These are phyloP conservation scores for Boletus sp. DNA, from an alignment of 768 basidiomycete species.

Conservation along the genomic window DNA sequence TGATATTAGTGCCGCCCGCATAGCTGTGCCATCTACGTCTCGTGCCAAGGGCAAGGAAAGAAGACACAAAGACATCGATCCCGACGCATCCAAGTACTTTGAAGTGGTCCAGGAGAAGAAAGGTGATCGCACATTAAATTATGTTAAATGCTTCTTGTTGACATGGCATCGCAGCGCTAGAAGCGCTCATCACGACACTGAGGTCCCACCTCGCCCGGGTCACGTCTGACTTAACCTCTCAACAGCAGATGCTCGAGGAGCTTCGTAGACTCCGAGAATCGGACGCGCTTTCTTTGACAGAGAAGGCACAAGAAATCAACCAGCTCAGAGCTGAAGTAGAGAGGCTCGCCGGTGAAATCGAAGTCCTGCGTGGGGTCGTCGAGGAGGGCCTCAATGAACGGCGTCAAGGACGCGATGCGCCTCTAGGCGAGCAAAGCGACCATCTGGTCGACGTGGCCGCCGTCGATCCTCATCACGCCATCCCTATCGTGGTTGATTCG, in stretches of 20 bases:
- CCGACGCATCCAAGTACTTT: constrained; percentile 52
- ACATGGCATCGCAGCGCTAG: constrained; percentile 61
- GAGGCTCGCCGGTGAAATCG: constrained; percentile 79
- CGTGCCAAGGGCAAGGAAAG: constrained; percentile 31
- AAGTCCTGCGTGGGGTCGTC: constrained; percentile 81
- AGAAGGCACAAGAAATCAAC: constrained; percentile 66
- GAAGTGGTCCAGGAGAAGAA: constrained; percentile 88
- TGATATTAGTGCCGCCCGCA: constrained; percentile 19
- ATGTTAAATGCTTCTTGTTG: constrained; percentile 2
- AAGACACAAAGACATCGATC: constrained; percentile 36
- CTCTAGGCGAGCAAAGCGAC: constrained; percentile 6
- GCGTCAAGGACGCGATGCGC: constrained; percentile 49
- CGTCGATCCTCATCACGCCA: not conserved
- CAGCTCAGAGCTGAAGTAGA: constrained; percentile 75
- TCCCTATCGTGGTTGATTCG: constrained; percentile 3
- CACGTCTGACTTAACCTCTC: constrained; percentile 75
- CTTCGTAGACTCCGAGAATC: constrained; percentile 61
- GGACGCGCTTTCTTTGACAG: constrained; percentile 54
- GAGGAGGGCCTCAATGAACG: constrained; percentile 83
- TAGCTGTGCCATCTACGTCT: constrained; percentile 17
- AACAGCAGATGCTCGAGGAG: constrained; percentile 67
- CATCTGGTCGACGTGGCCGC: not conserved
- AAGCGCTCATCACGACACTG: constrained; percentile 72
- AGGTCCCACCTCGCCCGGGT: constrained; percentile 74
- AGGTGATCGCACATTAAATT: constrained; percentile 47